Evolutionary conservation across 192 early-diverging fungal species (phyloP), one percentile per base, ranked within the genome.

Genomic region (Entomortierella chlamydospora): DNA sequence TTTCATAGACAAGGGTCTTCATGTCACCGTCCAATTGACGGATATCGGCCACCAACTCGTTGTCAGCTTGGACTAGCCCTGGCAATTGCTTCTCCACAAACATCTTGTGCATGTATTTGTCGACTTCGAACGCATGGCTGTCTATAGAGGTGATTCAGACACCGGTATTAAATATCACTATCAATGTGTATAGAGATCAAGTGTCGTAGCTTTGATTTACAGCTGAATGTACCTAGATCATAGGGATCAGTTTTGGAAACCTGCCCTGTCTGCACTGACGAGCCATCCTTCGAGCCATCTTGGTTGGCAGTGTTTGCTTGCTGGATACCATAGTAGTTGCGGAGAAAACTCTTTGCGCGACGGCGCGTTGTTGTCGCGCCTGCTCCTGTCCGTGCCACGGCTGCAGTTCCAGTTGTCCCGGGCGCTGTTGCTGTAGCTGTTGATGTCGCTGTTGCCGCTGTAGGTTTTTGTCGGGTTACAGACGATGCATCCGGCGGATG

Each of bases 1-100:
- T 99, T 84, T 98, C 95, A 77, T 99, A 99, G 5, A 99, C 96
- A 49, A 99, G 87, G 0, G 98, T 97, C 81, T 99, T 97, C 93
- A 97, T 95, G 47, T 96, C 93, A 13, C 95, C 94, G 74, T 99
- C 95, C 59, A 99, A 88, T 61, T 97, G 89, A 63, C 93, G 88
- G 52, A 95, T 91, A 58, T 94, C 93, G 85, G 89, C 83, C 9
- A 91, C 88, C n/a, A 96, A 82, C 17, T 90, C 87, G 73, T 93
- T 96, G 60, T 96, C 93, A 8, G 82, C 86, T 41, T 84, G 80
- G 1, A 98, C 85, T 22, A 98, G 81, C 43, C 89, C 93, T 4
- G 83, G 61, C 0, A 96, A 85, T 15, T 86, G 82, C 34, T 88
- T 87, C 60, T 93, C 91, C 3, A 89, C 86, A 39, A 96, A 74